Conservation (phyloP, 345 rosid species). For the Camelina laxa region DNA sequence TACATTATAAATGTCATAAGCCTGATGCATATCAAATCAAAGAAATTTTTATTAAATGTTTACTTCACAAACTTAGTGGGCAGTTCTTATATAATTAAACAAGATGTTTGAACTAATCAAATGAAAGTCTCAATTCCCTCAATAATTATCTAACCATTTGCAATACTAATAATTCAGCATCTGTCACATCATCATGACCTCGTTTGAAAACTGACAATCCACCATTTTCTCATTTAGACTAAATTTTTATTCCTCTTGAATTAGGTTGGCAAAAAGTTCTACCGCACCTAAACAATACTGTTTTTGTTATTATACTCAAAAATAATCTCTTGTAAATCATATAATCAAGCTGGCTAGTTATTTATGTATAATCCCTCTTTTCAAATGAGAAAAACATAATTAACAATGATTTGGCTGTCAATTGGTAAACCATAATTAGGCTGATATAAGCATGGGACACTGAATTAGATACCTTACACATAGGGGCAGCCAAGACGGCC, state of each 20-base stretch:
- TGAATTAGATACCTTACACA: slow-evolving; percentile 64
- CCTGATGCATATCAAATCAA: too few species aligned
- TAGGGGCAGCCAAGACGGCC: slow-evolving; percentile 81
- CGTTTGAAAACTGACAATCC: background rate
- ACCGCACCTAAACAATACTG: background rate
- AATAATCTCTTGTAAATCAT: background rate
- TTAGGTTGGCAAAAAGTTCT: background rate
- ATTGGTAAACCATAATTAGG: too few species aligned
- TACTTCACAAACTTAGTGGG: too few species aligned
- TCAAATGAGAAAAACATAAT: too few species aligned
- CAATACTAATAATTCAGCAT: slow-evolving; percentile 12
- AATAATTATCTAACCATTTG: background rate
- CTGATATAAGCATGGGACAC: background rate
- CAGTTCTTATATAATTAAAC: too few species aligned
- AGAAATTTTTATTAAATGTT: too few species aligned
- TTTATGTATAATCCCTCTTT: too few species aligned
- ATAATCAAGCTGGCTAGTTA: slow-evolving; percentile 2
- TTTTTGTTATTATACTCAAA: background rate
- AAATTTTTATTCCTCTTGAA: background rate
- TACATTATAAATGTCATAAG: too few species aligned
- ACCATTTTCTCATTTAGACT: background rate
- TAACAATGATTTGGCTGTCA: too few species aligned
- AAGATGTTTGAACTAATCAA: too few species aligned
- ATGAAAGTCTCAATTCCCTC: background rate
- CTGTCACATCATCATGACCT: slow-evolving; percentile 27